Conservation (phyloP, 2,329 filamentous ascomycete species). For the Nothophaeocryptopus gaeumannii region DNA sequence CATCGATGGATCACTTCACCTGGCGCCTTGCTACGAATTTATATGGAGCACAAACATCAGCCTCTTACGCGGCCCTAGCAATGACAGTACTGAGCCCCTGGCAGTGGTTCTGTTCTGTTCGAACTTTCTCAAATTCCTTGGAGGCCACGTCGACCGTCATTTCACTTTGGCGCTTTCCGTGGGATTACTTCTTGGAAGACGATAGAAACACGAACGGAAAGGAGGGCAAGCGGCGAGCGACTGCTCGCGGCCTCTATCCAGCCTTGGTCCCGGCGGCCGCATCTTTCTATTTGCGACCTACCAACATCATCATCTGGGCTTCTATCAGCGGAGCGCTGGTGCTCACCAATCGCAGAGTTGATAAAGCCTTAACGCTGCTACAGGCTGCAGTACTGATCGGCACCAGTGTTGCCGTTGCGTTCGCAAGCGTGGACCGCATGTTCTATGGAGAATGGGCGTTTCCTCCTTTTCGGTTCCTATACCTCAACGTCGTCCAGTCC, state of each 20-base stretch:
- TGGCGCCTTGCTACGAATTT: slow-evolving; percentile 75
- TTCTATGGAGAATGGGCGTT: slow-evolving; percentile 84
- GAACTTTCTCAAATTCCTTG: slow-evolving; percentile 90
- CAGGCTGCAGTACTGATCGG: slow-evolving; percentile 33
- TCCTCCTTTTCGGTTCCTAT: slow-evolving; percentile 79
- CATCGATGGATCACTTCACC: slow-evolving; percentile 78
- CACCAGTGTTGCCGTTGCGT: slow-evolving; percentile 60
- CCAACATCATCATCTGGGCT: slow-evolving; percentile 83
- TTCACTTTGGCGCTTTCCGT: slow-evolving; percentile 83
- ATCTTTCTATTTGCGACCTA: slow-evolving; percentile 83
- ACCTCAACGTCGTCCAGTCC: slow-evolving; percentile 86
- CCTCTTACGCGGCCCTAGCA: slow-evolving; percentile 66
- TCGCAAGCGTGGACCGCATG: slow-evolving; percentile 65
- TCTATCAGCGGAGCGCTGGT: slow-evolving; percentile 59
- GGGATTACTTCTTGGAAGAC: slow-evolving; percentile 50
- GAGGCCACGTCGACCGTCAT: slow-evolving; percentile 83
- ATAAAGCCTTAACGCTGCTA: slow-evolving; percentile 17
- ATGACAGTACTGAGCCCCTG: slow-evolving; percentile 77
- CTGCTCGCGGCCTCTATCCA: slow-evolving; percentile 26
- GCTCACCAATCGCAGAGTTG: slow-evolving; percentile 39
- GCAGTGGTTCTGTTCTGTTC: slow-evolving; percentile 94
- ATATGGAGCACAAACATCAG: slow-evolving; percentile 64
- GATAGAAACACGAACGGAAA: too few species aligned
- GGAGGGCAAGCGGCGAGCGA: neutral
- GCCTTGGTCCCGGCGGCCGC: slow-evolving; percentile 74